Conservation (phyloP, 768 basidiomycete genomes). For the Pleurotus tuoliensis region DNA sequence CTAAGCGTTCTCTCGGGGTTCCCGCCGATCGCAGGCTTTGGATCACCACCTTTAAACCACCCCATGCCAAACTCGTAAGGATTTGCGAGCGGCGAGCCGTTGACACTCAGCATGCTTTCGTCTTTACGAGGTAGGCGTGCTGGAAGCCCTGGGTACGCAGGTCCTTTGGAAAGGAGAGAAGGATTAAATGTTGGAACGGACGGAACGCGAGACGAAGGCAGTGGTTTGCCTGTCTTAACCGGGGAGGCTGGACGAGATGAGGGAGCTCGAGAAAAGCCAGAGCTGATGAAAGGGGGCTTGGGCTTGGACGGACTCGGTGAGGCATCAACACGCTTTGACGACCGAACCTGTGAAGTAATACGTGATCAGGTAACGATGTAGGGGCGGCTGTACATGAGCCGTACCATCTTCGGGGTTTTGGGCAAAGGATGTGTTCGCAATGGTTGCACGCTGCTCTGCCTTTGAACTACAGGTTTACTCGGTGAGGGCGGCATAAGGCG, state of each 20-base stretch:
- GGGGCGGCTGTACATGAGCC: slow-evolving; percentile 8
- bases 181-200: slow-evolving; percentile 74
- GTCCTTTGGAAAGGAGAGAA: slow-evolving; percentile 51
- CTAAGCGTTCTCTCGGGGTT: slow-evolving; percentile 31
- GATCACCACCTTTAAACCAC: slow-evolving; percentile 48
- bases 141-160: slow-evolving; percentile 45
- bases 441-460: slow-evolving; percentile 50
- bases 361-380: background rate
- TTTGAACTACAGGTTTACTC: slow-evolving; percentile 48
- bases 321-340: slow-evolving; percentile 12
- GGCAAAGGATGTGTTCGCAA: slow-evolving; percentile 34
- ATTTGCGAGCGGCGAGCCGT: slow-evolving; percentile 80
- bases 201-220: slow-evolving; percentile 38
- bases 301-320: slow-evolving; percentile 45
- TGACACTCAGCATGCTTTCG: slow-evolving; percentile 76
- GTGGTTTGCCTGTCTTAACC: slow-evolving; percentile 33
- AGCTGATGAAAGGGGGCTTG: slow-evolving; percentile 38
- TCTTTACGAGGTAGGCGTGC: slow-evolving; percentile 68
- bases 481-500: slow-evolving; percentile 46
- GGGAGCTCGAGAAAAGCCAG: slow-evolving; percentile 10
- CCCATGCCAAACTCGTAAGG: slow-evolving; percentile 65
- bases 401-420: slow-evolving; percentile 42
- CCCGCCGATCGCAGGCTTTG: slow-evolving; percentile 11
- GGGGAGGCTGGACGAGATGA: slow-evolving; percentile 31
- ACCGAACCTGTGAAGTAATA: background rate